phyloP scores from a whole-genome alignment of 2,329 filamentous ascomycete genomes.

The Fusarium metavorans region DNA sequence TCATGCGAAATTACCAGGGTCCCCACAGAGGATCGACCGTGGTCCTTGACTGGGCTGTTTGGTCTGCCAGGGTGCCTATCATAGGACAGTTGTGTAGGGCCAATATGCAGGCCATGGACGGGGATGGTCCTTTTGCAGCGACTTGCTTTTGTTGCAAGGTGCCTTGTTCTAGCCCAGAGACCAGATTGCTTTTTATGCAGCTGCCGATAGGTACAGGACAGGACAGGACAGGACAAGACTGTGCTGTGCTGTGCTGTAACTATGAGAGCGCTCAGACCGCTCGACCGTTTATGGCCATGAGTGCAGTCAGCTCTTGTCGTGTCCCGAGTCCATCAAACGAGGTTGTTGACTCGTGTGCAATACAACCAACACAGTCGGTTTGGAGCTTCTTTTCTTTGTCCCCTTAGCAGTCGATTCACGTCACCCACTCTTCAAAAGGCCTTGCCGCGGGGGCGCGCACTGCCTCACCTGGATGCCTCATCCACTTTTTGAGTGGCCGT shows the following conservation, averaged over 20 bases:
- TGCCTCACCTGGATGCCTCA: neutral
- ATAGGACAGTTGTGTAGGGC: conserved; percentile 17
- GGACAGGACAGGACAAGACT: neutral
- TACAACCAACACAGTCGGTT: conserved; percentile 17
- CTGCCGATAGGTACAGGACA: conserved; percentile 1
- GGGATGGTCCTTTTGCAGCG: conserved; percentile 34
- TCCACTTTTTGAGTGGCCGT: neutral
- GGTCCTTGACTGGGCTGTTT: conserved; percentile 17
- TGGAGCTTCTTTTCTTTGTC: neutral
- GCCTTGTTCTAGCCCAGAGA: conserved; percentile 7
- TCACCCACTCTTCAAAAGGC: neutral
- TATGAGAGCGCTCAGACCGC: conserved; percentile 32
- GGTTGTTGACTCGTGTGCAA: conserved; percentile 28
- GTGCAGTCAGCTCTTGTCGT: neutral
- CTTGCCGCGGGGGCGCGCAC: neutral
- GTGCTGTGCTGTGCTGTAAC: neutral
- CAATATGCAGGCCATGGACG: conserved; percentile 35
- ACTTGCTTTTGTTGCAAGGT: conserved; percentile 37
- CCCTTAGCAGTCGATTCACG: conserved; percentile 1
- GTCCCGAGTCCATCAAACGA: neutral
- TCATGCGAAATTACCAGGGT: conserved; percentile 33
- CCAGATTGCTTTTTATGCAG: conserved; percentile 34
- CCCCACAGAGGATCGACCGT: conserved; percentile 34
- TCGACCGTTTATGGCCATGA: neutral
- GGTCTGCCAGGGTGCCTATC: neutral